phyloP scores from a whole-genome alignment of 768 basidiomycete genomes.

The Suillus spraguei region DNA sequence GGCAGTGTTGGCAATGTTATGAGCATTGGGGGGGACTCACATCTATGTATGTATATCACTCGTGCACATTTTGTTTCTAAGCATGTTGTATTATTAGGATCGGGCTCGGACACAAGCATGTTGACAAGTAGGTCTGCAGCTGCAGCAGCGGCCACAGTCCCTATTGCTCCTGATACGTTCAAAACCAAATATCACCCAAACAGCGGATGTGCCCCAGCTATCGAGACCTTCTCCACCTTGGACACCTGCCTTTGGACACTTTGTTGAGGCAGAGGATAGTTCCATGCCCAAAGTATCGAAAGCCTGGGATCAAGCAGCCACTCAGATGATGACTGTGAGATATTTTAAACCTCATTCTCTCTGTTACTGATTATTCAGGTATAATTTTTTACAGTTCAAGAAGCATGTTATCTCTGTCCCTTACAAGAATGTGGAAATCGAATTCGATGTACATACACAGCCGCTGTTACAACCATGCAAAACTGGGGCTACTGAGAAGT shows the following conservation, averaged over 20 bases:
- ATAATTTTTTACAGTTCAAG: conserved; percentile 3
- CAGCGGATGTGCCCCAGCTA: background rate
- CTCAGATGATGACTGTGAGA: conserved; percentile 10
- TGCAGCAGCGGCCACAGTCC: background rate
- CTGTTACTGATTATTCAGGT: background rate
- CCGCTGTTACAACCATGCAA: too few relatives aligned
- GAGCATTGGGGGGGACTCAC: background rate
- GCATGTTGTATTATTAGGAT: background rate
- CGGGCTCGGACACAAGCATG: background rate
- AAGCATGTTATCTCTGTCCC: conserved; percentile 1
- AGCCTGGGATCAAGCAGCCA: conserved; percentile 2
- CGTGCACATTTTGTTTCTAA: background rate
- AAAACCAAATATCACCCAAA: conserved; percentile 15
- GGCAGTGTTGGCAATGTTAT: too few relatives aligned
- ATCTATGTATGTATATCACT: background rate
- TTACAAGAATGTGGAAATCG: background rate
- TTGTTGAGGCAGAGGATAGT: background rate
- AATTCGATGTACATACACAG: conserved; percentile 6
- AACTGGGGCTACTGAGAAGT: too few relatives aligned
- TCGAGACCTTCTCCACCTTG: conserved; percentile 11
- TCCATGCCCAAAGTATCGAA: background rate
- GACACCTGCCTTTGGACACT: too few relatives aligned
- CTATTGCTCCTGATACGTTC: conserved; percentile 3
- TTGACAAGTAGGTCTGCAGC: background rate
- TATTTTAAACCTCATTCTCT: background rate